These are phyloP conservation scores for Rhizoclosmatium hyalinum DNA, from an alignment of 371 early-diverging fungal species.

Conservation along the genomic window DNA sequence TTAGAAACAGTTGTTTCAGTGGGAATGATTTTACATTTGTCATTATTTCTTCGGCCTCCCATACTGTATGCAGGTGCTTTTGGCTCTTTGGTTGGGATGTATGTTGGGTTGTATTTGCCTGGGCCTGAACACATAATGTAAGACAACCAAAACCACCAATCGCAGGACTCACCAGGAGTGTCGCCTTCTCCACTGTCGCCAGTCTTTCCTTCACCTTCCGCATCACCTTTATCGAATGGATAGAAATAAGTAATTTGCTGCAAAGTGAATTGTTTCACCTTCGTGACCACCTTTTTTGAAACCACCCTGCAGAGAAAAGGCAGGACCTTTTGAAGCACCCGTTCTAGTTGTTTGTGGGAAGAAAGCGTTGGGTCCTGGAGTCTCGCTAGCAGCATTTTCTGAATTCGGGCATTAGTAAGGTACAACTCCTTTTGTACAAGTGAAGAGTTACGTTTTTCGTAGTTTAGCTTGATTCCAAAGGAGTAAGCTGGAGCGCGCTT, in stretches of 20 bases:
- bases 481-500: conserved; percentile 57
- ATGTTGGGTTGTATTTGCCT: conserved; percentile 58
- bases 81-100: conserved; percentile 52
- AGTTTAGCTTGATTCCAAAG: conserved; percentile 52
- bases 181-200: conserved; percentile 36
- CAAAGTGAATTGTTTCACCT: not conserved
- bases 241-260: not conserved
- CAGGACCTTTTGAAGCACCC: conserved; percentile 54
- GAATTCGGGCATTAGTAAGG: conserved; percentile 3
- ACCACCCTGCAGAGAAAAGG: conserved; percentile 54
- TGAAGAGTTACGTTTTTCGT: conserved; percentile 35
- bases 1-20: not conserved
- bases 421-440: conserved; percentile 2
- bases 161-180: conserved; percentile 41
- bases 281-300: conserved; percentile 47
- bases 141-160: not conserved
- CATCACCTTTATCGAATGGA: not conserved
- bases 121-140: conserved; percentile 41
- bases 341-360: conserved; percentile 57
- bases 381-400: conserved; percentile 40
- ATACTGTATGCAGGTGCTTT: conserved; percentile 59
- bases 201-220: not conserved
- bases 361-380: conserved; percentile 56
- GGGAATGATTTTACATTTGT: conserved; percentile 35
- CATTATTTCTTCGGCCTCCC: conserved; percentile 46